A percentile compares a stretch with the other conserved stretches of the same genome.
These are phyloP conservation scores for Colletotrichum aenigma DNA, from an alignment of 2,329 filamentous ascomycete species.

Conservation along the genomic window DNA sequence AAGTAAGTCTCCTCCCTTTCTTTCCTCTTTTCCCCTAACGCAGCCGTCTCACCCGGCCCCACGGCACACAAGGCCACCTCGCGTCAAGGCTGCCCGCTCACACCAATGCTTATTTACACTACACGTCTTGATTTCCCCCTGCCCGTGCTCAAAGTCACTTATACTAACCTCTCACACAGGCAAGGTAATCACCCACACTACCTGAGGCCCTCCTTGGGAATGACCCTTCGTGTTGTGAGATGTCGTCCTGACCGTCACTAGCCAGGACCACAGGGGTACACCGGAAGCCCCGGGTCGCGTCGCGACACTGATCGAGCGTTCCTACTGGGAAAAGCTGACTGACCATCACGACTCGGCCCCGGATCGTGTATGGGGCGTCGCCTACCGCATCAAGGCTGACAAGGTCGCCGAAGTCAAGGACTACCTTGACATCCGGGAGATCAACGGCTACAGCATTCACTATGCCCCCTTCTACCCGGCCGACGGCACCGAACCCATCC, in stretches of 20 bases:
- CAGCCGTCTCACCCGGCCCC: slow-evolving; percentile 12
- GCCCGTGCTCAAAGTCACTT: neutral
- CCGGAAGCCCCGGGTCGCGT: slow-evolving; percentile 87
- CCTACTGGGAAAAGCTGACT: slow-evolving; percentile 81
- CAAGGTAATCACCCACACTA: slow-evolving; percentile 31
- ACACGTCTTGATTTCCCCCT: neutral
- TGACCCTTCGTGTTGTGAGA: neutral
- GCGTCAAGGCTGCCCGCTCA: neutral
- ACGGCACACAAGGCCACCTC: neutral
- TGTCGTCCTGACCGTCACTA: slow-evolving; percentile 40
- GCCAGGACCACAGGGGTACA: slow-evolving; percentile 93
- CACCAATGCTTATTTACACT: slow-evolving; percentile 15
- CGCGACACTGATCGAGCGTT: slow-evolving; percentile 86
- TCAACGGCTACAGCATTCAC: slow-evolving; percentile 96
- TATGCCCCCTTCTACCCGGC: slow-evolving; percentile 82
- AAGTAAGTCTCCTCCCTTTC: slow-evolving; percentile 65
- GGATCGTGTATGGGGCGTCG: slow-evolving; percentile 85
- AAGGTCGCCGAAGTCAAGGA: slow-evolving; percentile 81
- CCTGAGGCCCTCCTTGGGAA: neutral
- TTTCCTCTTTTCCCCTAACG: neutral
- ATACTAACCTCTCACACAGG: slow-evolving; percentile 28
- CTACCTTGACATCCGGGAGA: slow-evolving; percentile 95
- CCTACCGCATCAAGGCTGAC: slow-evolving; percentile 79
- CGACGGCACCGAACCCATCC: slow-evolving; percentile 44
- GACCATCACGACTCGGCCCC: slow-evolving; percentile 66